phyloP scores from a whole-genome alignment of 345 rosid species.

The Dimocarpus longan region DNA sequence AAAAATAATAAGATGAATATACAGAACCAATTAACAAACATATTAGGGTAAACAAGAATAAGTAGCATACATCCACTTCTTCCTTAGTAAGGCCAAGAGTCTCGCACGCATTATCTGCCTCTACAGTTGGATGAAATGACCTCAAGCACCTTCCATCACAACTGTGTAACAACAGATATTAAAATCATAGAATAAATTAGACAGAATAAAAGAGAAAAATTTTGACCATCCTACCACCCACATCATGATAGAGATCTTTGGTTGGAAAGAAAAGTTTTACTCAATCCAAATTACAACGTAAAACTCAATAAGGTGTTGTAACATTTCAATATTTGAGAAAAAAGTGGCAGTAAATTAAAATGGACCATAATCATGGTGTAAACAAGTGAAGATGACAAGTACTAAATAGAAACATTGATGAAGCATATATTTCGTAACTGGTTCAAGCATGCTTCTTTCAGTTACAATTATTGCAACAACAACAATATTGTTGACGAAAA shows the following conservation, averaged over 20 bases:
- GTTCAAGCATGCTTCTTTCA: background rate
- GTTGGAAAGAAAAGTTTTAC: background rate
- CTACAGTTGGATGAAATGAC: conserved; percentile 77
- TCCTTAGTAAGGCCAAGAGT: conserved; percentile 63
- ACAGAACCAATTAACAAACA: conserved; percentile 20
- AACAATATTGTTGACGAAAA: background rate
- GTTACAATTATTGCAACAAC: background rate
- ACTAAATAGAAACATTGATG: background rate
- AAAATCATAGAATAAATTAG: conserved; percentile 24
- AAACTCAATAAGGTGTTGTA: background rate
- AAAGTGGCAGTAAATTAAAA: background rate
- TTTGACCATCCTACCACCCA: background rate
- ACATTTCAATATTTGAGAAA: background rate
- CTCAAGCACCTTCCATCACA: conserved; percentile 95
- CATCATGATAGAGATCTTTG: background rate
- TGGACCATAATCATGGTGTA: background rate
- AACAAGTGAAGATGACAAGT: background rate
- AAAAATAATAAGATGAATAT: conserved; percentile 13
- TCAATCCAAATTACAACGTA: background rate
- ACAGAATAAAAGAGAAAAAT: background rate
- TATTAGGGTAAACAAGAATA: conserved; percentile 11
- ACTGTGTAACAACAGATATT: conserved; percentile 40
- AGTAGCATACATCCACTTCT: conserved; percentile 65
- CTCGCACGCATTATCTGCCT: conserved; percentile 67
- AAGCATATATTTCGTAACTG: background rate